Percentiles rank a stretch among this genome's conserved stretches.
Conservation (phyloP, 176 grass and related monocot species). For the Eleusine indica region DNA sequence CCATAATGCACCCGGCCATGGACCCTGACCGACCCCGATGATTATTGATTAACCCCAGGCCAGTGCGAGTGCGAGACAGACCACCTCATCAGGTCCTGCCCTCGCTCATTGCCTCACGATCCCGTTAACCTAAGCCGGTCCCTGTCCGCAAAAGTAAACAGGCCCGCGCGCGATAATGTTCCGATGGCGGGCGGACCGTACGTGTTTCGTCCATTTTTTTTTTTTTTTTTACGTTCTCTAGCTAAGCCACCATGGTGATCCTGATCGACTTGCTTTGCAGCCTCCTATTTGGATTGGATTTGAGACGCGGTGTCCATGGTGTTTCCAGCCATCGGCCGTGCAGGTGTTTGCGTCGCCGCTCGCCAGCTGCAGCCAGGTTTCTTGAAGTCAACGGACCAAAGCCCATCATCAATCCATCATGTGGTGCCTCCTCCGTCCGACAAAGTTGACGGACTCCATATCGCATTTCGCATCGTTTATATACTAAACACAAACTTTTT, state of each 20-base stretch:
- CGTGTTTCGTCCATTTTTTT: too few species aligned
- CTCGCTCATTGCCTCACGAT: neutral
- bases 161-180: too few species aligned
- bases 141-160: neutral
- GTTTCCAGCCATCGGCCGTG: neutral
- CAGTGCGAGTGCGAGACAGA: conserved; percentile 33
- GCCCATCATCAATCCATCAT: too few species aligned
- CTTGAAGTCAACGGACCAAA: too few species aligned
- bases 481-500: too few species aligned
- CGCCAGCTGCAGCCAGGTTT: too few species aligned
- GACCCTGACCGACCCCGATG: neutral
- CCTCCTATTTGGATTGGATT: neutral
- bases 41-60: neutral
- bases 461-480: too few species aligned
- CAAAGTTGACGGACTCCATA: too few species aligned
- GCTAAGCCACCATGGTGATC: too few species aligned
- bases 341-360: neutral
- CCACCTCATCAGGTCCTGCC: neutral
- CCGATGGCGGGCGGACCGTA: too few species aligned
- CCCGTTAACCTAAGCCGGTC: neutral
- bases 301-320: conserved; percentile 1
- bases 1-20: neutral
- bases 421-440: too few species aligned
- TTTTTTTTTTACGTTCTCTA: too few species aligned
- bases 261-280: neutral